phyloP scores from a whole-genome alignment of 805 yeast species.

The Wickerhamomyces alni region DNA sequence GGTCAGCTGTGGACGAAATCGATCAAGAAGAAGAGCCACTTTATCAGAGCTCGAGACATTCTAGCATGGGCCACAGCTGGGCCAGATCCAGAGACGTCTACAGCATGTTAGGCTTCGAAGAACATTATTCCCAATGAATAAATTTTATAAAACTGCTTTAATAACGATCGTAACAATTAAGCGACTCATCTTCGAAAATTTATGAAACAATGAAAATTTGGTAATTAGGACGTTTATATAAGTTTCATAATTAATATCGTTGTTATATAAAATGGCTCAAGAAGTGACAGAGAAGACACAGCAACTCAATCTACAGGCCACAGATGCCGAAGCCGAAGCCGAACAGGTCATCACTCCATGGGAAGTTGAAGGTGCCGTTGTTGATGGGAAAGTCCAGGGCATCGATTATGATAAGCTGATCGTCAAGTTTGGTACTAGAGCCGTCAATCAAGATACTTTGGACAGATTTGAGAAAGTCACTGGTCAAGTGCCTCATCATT shows the following conservation, averaged over 20 bases:
- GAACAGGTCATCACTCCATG: constrained; percentile 70
- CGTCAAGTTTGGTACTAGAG: constrained; percentile 78
- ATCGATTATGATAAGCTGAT: constrained; percentile 90
- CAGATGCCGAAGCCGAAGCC: constrained; percentile 6
- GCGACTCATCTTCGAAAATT: no score
- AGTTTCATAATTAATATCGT: no score
- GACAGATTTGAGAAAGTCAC: constrained; percentile 74
- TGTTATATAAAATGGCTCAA: constrained; percentile 9
- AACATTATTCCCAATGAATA: not conserved
- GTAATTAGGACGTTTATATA: no score
- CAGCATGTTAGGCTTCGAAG: constrained; percentile 13
- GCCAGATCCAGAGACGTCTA: constrained; percentile 10
- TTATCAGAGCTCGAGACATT: not conserved
- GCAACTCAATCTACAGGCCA: constrained; percentile 3
- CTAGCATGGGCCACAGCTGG: constrained; percentile 1
- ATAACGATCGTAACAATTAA: no score
- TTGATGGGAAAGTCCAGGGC: constrained; percentile 84
- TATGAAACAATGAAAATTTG: no score
- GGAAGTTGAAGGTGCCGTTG: constrained; percentile 99
- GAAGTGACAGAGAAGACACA: constrained; percentile 9
- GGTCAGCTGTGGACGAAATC: no score
- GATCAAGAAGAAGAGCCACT: constrained; percentile 4
- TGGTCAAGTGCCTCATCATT: constrained; percentile 88
- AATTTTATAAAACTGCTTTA: no score
- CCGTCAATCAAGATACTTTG: constrained; percentile 64